Base-by-base conservation (phyloP, 768 basidiomycete genomes). In the Nidularia pulvinata region DNA sequence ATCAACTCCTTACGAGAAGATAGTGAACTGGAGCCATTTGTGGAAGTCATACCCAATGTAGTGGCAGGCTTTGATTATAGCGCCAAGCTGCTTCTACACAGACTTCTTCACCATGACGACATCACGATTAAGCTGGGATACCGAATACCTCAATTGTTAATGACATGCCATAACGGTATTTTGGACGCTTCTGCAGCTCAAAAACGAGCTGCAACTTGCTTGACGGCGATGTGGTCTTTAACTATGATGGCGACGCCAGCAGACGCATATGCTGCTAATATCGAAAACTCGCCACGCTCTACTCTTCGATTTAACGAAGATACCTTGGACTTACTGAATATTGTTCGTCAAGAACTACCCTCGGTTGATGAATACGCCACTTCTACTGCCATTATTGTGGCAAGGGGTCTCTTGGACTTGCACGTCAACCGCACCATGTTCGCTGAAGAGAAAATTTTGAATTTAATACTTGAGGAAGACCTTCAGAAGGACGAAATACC, bases 171-270 rank as follows among this genome's bases (percentile, higher is more conserved):
- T 0, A 62, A 62, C 46, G 65, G 67, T 6, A 43, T 61, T 16
- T 42, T 70, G 5, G 61, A 65, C 10, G 57, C 62, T 25, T n/a
- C 52, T 4, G 25, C 59, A 7, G 58, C 67, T 6, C 64, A 70
- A 44, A 69, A 61, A 47, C 63, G 72, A n/a, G 68, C 70, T 0
- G 57, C 61, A 35, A 68, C 69, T 0, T 74, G 71, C 56, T 57
- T 74, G 10, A 68, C 68, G 22, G 71, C 75, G 4, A 75, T 75
- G 10, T 74, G 73, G 73, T 73, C 75, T 1, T 57, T 76, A 44
- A 69, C 65, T n/a, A 74, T 76, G 72, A 69, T 76, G 63, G 61
- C 69, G 11, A 64, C 73, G 13, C 70, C 70, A 1, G 61, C 60
- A 44, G 50, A 54, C 53, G 35, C 47, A 33, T 4, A 33, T 30